Evolutionary conservation across 176 grass and related monocot genomes (phyloP).

Genomic region (Pontederia crassipes): DNA sequence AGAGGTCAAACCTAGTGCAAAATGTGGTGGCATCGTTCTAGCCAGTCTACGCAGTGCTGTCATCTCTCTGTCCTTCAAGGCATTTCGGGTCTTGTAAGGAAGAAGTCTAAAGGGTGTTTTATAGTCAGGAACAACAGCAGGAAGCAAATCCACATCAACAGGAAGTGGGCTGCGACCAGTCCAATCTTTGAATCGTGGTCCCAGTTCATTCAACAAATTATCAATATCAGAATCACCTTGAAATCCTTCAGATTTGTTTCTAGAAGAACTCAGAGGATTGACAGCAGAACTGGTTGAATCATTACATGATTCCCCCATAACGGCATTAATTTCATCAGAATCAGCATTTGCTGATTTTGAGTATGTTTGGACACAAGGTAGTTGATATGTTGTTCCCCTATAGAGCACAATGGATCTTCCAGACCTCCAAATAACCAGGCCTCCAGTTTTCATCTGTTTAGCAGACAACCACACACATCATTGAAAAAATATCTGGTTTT

Average conservation of each 20-base stretch:
- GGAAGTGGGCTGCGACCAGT: slow-evolving; percentile 62
- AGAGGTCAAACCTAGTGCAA: slow-evolving; percentile 57
- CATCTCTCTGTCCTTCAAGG: slow-evolving; percentile 62
- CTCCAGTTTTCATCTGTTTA: slow-evolving; percentile 68
- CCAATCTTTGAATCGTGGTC: slow-evolving; percentile 81
- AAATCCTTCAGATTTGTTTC: slow-evolving; percentile 18
- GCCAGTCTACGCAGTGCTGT: slow-evolving; percentile 59
- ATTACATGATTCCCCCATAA: not conserved
- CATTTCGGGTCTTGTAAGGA: slow-evolving; percentile 51
- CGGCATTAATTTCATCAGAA: slow-evolving; percentile 6
- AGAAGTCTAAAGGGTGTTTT: slow-evolving; percentile 69
- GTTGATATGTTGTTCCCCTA: slow-evolving; percentile 78
- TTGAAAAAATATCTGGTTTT: not conserved
- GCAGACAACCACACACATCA: not conserved
- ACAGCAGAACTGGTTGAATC: slow-evolving; percentile 17
- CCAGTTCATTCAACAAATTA: slow-evolving; percentile 72
- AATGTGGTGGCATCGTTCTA: slow-evolving; percentile 89
- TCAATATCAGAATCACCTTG: slow-evolving; percentile 42
- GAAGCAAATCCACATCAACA: slow-evolving; percentile 93
- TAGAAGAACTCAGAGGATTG: slow-evolving; percentile 3
- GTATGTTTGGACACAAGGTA: slow-evolving; percentile 64
- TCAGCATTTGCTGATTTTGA: slow-evolving; percentile 26
- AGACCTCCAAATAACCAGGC: slow-evolving; percentile 91
- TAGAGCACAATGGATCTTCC: slow-evolving; percentile 77
- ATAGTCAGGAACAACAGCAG: slow-evolving; percentile 53